phyloP scores from a whole-genome alignment of 192 early-diverging fungal genomes.

The Powellomyces hirtus region DNA sequence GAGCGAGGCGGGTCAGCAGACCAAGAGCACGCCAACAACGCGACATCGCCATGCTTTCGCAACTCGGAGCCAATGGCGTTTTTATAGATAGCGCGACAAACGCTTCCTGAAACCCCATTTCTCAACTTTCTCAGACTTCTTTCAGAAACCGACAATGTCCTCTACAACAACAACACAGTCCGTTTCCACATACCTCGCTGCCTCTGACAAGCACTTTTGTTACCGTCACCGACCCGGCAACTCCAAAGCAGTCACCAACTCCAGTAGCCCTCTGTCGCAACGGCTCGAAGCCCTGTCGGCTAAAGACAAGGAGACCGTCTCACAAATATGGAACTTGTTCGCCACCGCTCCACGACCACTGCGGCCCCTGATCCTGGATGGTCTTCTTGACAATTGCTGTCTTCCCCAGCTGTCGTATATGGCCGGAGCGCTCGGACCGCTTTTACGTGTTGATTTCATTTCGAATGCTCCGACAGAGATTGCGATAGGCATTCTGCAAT shows the following conservation, averaged over 20 bases:
- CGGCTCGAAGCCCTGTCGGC: slow-evolving; percentile 2
- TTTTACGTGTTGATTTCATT: slow-evolving; percentile 83
- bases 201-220: background rate
- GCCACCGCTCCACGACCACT: background rate
- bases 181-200: background rate
- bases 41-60: too few species aligned
- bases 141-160: too few species aligned
- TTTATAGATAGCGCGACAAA: too few species aligned
- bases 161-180: too few species aligned
- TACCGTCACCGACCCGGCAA: background rate
- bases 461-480: slow-evolving; percentile 74
- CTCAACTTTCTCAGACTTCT: too few species aligned
- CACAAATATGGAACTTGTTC: slow-evolving; percentile 10
- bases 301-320: slow-evolving; percentile 9
- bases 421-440: slow-evolving; percentile 62
- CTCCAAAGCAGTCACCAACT: background rate
- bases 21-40: too few species aligned
- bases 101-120: too few species aligned
- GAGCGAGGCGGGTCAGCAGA: too few species aligned
- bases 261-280: background rate
- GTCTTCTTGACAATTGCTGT: slow-evolving; percentile 77
- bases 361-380: slow-evolving; percentile 33
- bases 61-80: too few species aligned
- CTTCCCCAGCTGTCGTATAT: slow-evolving; percentile 86
- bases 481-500: slow-evolving; percentile 79